A percentile compares a stretch with the other conserved stretches of the same genome.
phyloP scores from a whole-genome alignment of 495 filamentous ascomycete genomes.

The Aeminium ludgeri region DNA sequence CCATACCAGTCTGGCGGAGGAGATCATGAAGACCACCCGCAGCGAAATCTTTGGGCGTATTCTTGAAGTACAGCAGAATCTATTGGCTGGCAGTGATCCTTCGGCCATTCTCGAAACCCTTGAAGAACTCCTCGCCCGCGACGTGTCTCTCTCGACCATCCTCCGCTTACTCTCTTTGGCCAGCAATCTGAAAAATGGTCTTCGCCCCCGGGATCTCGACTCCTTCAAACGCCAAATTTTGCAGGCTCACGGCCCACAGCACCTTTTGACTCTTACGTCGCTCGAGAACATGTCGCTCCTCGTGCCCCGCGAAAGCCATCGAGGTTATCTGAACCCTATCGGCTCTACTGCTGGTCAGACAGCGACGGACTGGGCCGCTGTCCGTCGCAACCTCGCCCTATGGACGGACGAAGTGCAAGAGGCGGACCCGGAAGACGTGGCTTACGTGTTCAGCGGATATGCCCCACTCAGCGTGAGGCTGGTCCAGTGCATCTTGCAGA shows the following conservation, averaged over 20 bases:
- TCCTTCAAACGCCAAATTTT: slow-evolving; percentile 73
- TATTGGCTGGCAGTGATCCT: slow-evolving; percentile 80
- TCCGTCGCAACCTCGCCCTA: slow-evolving; percentile 69
- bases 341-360: slow-evolving; percentile 25
- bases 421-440: slow-evolving; percentile 86
- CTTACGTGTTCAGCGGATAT: slow-evolving; percentile 94
- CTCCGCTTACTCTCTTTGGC: slow-evolving; percentile 80
- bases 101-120: slow-evolving; percentile 76
- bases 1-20: slow-evolving; percentile 83
- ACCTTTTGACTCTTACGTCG: slow-evolving; percentile 72
- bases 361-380: slow-evolving; percentile 80
- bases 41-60: slow-evolving; percentile 74
- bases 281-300: slow-evolving; percentile 76
- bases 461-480: slow-evolving; percentile 84
- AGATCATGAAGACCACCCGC: slow-evolving; percentile 80
- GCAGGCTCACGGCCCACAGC: slow-evolving; percentile 88
- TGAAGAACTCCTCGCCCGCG: slow-evolving; percentile 81
- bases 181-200: slow-evolving; percentile 73
- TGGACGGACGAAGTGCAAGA: slow-evolving; percentile 96
- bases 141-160: slow-evolving; percentile 58
- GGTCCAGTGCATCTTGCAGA: slow-evolving; percentile 90
- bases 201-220: slow-evolving; percentile 75
- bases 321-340: slow-evolving; percentile 16
- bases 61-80: slow-evolving; percentile 87
- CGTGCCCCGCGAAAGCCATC: slow-evolving; percentile 31